These are phyloP conservation scores for Melanomma pulvis-pyrius DNA, from an alignment of 495 filamentous ascomycete genomes.

Conservation along the genomic window DNA sequence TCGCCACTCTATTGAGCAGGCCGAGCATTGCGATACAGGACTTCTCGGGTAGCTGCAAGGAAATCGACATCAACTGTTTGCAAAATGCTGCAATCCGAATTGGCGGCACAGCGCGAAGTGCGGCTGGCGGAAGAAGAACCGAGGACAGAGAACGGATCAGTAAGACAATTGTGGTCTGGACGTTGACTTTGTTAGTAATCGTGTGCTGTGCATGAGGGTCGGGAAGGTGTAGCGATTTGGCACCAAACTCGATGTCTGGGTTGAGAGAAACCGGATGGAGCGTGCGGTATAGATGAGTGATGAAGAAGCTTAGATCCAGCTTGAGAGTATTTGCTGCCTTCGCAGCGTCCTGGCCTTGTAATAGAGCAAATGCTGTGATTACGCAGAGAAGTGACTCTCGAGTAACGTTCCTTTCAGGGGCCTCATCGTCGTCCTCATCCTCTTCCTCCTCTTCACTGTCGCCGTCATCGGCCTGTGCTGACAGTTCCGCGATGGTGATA, in stretches of 20 bases:
- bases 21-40: constrained; percentile 75
- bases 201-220: constrained; percentile 62
- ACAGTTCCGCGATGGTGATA: constrained; percentile 65
- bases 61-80: constrained; percentile 82
- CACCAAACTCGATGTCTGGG: constrained; percentile 81
- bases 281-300: constrained; percentile 83
- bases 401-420: constrained; percentile 63
- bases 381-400: constrained; percentile 92
- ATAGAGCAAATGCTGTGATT: constrained; percentile 89
- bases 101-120: constrained; percentile 64
- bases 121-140: constrained; percentile 68
- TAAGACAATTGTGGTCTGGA: constrained; percentile 88
- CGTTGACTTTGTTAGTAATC: constrained; percentile 73
- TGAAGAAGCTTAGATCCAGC: constrained; percentile 93
- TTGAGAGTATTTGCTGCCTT: constrained; percentile 68
- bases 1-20: constrained; percentile 72
- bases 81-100: constrained; percentile 83
- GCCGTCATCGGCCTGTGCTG: constrained; percentile 48
- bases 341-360: constrained; percentile 80
- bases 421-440: constrained; percentile 48
- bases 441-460: constrained; percentile 52
- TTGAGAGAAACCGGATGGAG: constrained; percentile 76
- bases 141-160: constrained; percentile 81
- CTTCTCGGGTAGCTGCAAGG: constrained; percentile 88
- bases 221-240: constrained; percentile 76